Percentiles rank a stretch among this genome's conserved stretches.
Evolutionary conservation across 2,329 filamentous ascomycete genomes (phyloP).

Genomic region (Pseudovirgaria hyperparasitica): DNA sequence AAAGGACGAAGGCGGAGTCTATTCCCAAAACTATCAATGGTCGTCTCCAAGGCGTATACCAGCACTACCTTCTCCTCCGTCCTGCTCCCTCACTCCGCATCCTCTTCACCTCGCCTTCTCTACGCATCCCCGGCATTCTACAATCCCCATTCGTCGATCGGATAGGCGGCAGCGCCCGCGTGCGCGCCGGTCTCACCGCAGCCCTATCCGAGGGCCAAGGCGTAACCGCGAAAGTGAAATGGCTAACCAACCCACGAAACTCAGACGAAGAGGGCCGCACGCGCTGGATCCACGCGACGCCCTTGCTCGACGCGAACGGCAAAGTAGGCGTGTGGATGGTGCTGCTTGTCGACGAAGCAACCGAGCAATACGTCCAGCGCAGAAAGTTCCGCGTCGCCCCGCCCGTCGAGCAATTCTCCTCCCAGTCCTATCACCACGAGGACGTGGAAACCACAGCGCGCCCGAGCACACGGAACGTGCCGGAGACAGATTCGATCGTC

Average conservation of each 20-base stretch:
- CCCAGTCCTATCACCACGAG: too few relatives aligned
- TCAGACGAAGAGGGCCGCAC: constrained; percentile 42
- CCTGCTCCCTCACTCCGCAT: constrained; percentile 36
- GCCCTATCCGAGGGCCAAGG: constrained; percentile 56
- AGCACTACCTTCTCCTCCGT: constrained; percentile 34
- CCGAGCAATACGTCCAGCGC: neutral
- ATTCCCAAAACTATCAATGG: neutral
- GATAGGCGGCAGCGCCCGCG: constrained; percentile 37
- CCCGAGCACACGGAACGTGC: neutral
- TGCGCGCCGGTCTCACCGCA: constrained; percentile 40
- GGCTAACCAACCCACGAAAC: constrained; percentile 39
- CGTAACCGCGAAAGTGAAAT: constrained; percentile 63
- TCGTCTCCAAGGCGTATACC: too few relatives aligned
- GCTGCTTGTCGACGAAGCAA: constrained; percentile 55
- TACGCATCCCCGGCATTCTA: constrained; percentile 36
- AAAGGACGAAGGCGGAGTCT: constrained; percentile 9
- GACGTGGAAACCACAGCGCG: constrained; percentile 1
- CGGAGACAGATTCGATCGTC: too few relatives aligned
- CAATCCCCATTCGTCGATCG: constrained; percentile 36
- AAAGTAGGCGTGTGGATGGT: constrained; percentile 70
- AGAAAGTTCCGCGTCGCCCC: constrained; percentile 3
- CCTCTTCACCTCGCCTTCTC: constrained; percentile 36
- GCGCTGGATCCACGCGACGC: constrained; percentile 68
- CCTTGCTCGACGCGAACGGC: constrained; percentile 53
- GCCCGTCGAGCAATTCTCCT: too few relatives aligned